A percentile compares a stretch with the other conserved stretches of the same genome.
These are phyloP conservation scores for Rhytidhysteron rufulum DNA, from an alignment of 2,329 filamentous ascomycete genomes.

Conservation along the genomic window DNA sequence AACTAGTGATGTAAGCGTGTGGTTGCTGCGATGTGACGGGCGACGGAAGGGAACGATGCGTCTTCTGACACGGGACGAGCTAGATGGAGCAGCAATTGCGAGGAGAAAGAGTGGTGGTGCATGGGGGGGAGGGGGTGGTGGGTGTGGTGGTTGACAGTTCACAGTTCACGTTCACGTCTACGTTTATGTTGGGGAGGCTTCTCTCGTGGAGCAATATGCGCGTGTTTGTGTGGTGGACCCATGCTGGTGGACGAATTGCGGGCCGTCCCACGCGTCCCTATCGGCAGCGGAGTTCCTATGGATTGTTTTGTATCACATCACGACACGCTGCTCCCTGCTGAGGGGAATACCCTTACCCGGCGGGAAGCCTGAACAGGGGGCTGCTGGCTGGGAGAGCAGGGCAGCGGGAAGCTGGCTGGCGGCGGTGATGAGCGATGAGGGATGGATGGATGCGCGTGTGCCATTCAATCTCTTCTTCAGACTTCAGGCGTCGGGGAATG, in stretches of 20 bases:
- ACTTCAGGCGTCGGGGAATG: too few species aligned
- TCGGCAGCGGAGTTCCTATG: slow-evolving; percentile 1
- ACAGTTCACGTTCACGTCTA: too few species aligned
- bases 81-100: slow-evolving; percentile 19
- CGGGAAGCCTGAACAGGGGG: neutral
- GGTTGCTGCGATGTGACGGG: neutral
- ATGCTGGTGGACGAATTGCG: slow-evolving; percentile 24
- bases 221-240: slow-evolving; percentile 11
- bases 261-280: slow-evolving; percentile 28
- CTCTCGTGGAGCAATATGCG: neutral
- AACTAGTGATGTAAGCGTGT: neutral
- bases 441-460: too few species aligned
- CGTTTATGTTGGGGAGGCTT: too few species aligned
- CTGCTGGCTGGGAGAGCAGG: too few species aligned
- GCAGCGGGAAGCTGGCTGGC: too few species aligned
- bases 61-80: slow-evolving; percentile 1
- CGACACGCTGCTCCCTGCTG: neutral
- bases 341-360: neutral
- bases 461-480: too few species aligned
- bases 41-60: slow-evolving; percentile 15
- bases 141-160: neutral
- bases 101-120: slow-evolving; percentile 13
- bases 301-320: neutral
- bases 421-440: too few species aligned
- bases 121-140: neutral